Conservation (phyloP, 2,329 filamentous ascomycete species). For the Alternaria consortialis region DNA sequence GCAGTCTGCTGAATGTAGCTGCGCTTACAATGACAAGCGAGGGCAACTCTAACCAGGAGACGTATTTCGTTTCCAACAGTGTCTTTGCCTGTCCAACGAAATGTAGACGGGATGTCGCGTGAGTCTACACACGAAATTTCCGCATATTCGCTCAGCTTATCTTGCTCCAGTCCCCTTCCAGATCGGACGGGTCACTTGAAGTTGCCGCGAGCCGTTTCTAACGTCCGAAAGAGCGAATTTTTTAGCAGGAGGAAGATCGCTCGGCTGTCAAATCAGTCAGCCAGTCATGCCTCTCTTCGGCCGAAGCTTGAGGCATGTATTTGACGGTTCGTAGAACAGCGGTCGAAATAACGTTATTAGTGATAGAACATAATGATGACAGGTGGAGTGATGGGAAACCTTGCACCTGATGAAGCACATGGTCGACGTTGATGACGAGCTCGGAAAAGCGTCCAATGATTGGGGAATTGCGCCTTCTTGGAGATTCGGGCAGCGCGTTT, state of each 20-base stretch:
- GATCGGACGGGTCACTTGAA: conserved; percentile 14
- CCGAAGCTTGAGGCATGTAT: conserved; percentile 28
- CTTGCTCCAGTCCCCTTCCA: conserved; percentile 14
- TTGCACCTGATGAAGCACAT: conserved; percentile 22
- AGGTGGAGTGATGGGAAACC: background rate
- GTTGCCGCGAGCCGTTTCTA: conserved; percentile 33
- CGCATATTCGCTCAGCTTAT: background rate
- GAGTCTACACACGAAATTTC: background rate
- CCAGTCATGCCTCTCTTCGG: conserved; percentile 23
- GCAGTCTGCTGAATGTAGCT: conserved; percentile 25
- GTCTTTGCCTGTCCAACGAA: background rate
- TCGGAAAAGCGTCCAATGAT: conserved; percentile 14
- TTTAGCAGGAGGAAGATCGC: conserved; percentile 15
- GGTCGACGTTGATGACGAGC: conserved; percentile 27
- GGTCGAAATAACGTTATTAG: conserved; percentile 29
- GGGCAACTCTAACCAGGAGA: background rate
- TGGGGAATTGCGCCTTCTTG: background rate
- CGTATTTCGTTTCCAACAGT: background rate
- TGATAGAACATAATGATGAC: conserved; percentile 12
- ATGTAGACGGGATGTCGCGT: conserved; percentile 1
- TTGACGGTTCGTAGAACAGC: background rate
- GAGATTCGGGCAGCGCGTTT: conserved; percentile 18
- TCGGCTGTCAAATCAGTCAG: conserved; percentile 18
- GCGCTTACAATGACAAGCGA: conserved; percentile 11
- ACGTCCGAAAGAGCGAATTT: conserved; percentile 13